Evolutionary conservation across 176 grass and related monocot genomes (phyloP), one percentile per base, ranked within the genome.

Genomic region (Aegilops tauschii): DNA sequence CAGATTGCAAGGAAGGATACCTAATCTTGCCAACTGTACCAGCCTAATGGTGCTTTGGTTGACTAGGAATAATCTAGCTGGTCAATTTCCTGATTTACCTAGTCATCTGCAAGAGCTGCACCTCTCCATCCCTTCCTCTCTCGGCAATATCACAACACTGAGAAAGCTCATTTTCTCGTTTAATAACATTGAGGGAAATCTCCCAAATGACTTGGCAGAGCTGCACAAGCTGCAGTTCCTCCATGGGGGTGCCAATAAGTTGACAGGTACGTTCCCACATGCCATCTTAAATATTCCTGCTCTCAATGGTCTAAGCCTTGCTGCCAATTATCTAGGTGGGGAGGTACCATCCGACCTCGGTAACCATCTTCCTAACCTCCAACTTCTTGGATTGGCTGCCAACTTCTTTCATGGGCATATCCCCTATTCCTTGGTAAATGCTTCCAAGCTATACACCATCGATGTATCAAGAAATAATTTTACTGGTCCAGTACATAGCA

Each of bases 381-480:
- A 77, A 36, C 0, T 21, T 2, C 0, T 85, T 4, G 0, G 0
- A 2, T 5, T 69, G 18, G 30, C 0, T 3, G 0, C 0, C 18
- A 85, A 85, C 73, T 68, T 20, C n/a, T 78, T 85, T 2, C 5
- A 50, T 4, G 83, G 83, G 0, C 0, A 11, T 18, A 37, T 85
- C 1, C 83, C 83, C 3, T 5, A 1, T 67, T 85, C 83, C 12
- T 12, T 78, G 12, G 5, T 11, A 12, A 85, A 85, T 58, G 30
- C n/a, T 28, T 77, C 83, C 0, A 58, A 77, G 1, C 3, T 77
- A 1, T 1, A 36, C 4, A 0, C 0, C 3, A 0, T 36, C 3
- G 44, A 47, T 1, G 1, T 47, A 1, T 47, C 44, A 13, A 47
- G 44, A 1, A 47, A 47, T 47, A 59, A 40, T 13, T n/a, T 86